phyloP scores from a whole-genome alignment of 345 rosid genomes.

The Psidium guajava region DNA sequence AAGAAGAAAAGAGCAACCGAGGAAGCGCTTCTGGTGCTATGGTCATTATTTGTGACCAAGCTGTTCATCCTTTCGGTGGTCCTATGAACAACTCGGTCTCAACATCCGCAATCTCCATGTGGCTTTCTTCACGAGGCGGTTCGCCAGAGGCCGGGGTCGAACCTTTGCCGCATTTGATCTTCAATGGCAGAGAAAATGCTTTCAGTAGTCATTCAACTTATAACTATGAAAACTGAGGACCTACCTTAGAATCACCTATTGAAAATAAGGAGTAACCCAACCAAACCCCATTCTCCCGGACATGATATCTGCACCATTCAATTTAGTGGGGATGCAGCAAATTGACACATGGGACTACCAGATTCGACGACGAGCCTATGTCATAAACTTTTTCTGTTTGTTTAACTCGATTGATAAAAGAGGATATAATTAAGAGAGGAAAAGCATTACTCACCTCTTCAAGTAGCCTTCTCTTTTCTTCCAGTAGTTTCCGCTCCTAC shows the following conservation, averaged over 20 bases:
- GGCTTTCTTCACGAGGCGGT: neutral
- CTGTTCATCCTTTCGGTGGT: neutral
- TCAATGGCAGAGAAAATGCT: neutral
- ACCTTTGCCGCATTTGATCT: neutral
- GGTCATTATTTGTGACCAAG: neutral
- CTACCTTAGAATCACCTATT: neutral
- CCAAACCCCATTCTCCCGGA: neutral
- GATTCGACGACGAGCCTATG: neutral
- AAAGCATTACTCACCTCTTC: neutral
- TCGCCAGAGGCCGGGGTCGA: neutral
- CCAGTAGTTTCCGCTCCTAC: conserved; percentile 6
- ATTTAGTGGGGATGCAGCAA: neutral
- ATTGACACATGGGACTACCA: neutral
- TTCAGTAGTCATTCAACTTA: neutral
- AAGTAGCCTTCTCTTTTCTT: neutral
- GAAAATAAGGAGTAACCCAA: neutral
- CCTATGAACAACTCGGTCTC: conserved; percentile 11
- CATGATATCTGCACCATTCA: neutral
- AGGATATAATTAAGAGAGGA: neutral
- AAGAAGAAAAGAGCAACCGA: neutral
- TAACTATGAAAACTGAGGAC: neutral
- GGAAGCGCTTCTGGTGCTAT: neutral
- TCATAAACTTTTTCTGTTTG: neutral
- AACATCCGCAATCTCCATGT: neutral
- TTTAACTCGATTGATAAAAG: neutral